phyloP scores from a whole-genome alignment of 225 moss, liverwort and hornwort species.

The Polytrichum formosum region DNA sequence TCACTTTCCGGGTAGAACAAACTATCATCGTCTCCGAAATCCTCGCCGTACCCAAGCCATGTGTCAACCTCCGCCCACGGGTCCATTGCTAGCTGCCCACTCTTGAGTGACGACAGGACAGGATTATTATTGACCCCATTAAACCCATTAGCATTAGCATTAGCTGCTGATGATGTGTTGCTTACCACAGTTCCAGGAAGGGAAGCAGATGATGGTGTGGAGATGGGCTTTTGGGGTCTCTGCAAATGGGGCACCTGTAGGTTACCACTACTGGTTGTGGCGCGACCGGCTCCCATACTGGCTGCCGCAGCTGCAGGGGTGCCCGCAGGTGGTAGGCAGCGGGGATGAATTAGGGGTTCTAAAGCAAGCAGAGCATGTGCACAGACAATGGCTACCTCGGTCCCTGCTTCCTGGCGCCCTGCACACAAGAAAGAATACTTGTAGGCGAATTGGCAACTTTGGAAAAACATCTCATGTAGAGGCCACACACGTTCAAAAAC shows the following conservation, averaged over 20 bases:
- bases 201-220: constrained; percentile 28
- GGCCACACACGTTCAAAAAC: too few species aligned
- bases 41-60: constrained; percentile 94
- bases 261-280: constrained; percentile 47
- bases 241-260: constrained; percentile 62
- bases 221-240: constrained; percentile 56
- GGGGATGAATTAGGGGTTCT: constrained; percentile 94
- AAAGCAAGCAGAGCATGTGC: constrained; percentile 88
- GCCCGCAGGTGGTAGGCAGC: constrained; percentile 89
- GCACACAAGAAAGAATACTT: constrained; percentile 2
- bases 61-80: constrained; percentile 99
- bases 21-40: constrained; percentile 77
- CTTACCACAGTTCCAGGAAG: constrained; percentile 27
- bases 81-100: constrained; percentile 83
- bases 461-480: too few species aligned
- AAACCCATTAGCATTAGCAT: constrained; percentile 31
- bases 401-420: constrained; percentile 97
- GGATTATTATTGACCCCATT: constrained; percentile 30
- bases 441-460: too few species aligned
- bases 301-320: constrained; percentile 71
- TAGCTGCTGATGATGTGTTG: constrained; percentile 3
- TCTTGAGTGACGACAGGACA: constrained; percentile 70
- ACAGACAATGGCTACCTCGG: constrained; percentile 88
- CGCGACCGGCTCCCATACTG: constrained; percentile 61
- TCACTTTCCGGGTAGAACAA: constrained; percentile 87